These are phyloP conservation scores for Chaetomium cochliodes DNA, from an alignment of 495 filamentous ascomycete genomes.

Conservation along the genomic window DNA sequence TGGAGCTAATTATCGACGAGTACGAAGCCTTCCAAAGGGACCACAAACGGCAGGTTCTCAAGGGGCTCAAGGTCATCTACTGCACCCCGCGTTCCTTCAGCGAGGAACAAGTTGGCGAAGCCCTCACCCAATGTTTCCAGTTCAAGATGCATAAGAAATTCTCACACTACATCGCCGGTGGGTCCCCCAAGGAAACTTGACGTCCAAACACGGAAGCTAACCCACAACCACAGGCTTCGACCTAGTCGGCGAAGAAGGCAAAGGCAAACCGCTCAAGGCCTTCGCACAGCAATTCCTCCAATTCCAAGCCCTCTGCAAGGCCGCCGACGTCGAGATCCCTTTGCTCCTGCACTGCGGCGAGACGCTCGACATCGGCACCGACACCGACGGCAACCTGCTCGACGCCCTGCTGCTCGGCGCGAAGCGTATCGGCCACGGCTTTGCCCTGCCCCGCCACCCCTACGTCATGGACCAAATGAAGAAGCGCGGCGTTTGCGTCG, in stretches of 20 bases:
- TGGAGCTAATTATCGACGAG: conserved; percentile 51
- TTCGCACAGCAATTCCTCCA: conserved; percentile 75
- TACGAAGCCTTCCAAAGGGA: conserved; percentile 46
- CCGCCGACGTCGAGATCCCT: conserved; percentile 74
- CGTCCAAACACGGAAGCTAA: not conserved
- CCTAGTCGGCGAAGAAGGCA: conserved; percentile 80
- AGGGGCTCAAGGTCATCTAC: conserved; percentile 54
- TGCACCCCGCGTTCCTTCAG: conserved; percentile 56
- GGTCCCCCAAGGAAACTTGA: conserved; percentile 15
- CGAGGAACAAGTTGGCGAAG: conserved; percentile 57
- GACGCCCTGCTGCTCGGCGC: conserved; percentile 82
- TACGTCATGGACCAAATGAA: conserved; percentile 79
- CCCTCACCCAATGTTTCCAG: conserved; percentile 73
- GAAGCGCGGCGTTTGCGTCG: conserved; percentile 75
- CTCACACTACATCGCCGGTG: conserved; percentile 65
- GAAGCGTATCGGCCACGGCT: conserved; percentile 89
- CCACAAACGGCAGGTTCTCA: conserved; percentile 32
- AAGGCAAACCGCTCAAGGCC: conserved; percentile 65
- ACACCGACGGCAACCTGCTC: conserved; percentile 81
- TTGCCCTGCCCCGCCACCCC: conserved; percentile 82
- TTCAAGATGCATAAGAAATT: conserved; percentile 72
- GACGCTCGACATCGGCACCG: conserved; percentile 71
- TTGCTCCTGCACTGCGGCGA: conserved; percentile 96
- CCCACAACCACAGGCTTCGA: conserved; percentile 63
- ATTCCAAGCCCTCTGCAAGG: conserved; percentile 71